Conservation (phyloP, 495 filamentous ascomycete species). For the Niebla homalea region DNA sequence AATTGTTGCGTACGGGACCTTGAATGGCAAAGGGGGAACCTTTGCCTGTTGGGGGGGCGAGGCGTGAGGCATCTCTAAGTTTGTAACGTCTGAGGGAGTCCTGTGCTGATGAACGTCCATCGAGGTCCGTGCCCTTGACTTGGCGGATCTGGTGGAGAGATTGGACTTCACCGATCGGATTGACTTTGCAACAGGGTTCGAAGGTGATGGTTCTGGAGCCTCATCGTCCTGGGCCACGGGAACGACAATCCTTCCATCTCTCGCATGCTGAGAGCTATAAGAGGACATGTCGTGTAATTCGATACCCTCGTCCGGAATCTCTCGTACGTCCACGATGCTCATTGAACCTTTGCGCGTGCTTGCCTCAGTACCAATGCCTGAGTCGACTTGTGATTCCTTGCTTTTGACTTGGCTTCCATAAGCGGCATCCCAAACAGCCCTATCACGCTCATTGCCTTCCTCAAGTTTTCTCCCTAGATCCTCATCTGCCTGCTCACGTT, state of each 20-base stretch:
- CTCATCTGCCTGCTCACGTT: conserved; percentile 42
- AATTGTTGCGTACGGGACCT: conserved; percentile 28
- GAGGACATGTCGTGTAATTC: conserved; percentile 26
- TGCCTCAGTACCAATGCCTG: conserved; percentile 36
- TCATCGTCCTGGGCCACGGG: conserved; percentile 8
- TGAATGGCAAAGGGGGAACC: conserved; percentile 49
- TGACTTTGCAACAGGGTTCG: background rate
- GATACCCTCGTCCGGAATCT: conserved; percentile 19
- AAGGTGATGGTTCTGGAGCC: background rate
- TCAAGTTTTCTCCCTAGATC: conserved; percentile 55
- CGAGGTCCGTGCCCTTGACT: background rate
- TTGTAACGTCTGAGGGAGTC: background rate
- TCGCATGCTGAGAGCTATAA: background rate
- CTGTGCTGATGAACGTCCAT: background rate
- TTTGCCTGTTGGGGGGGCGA: conserved; percentile 19
- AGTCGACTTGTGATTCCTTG: conserved; percentile 27
- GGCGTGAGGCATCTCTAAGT: background rate
- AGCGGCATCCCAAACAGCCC: conserved; percentile 64
- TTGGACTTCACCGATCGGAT: background rate
- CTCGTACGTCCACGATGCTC: conserved; percentile 22
- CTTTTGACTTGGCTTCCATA: conserved; percentile 44
- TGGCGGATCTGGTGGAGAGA: background rate
- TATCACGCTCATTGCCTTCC: conserved; percentile 50
- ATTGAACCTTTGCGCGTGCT: conserved; percentile 36
- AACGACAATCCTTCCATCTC: background rate